Evolutionary conservation across 106 monocot species (phyloP).

Genomic region (Dendrobium huoshanense): DNA sequence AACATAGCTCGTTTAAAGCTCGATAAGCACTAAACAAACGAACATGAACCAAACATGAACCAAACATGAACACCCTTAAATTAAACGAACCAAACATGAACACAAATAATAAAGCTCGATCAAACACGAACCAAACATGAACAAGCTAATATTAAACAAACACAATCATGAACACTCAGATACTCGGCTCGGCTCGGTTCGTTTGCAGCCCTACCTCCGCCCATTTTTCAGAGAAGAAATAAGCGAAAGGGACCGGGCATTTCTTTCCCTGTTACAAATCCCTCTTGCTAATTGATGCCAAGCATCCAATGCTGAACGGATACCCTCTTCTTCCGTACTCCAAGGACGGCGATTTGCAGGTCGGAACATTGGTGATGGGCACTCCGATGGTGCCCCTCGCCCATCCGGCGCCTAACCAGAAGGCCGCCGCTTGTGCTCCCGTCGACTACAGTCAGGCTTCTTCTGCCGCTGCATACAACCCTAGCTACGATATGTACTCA

Average conservation of each 20-base stretch:
- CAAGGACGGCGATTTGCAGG: not conserved
- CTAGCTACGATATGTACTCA: not conserved
- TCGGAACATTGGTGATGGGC: conserved; percentile 6
- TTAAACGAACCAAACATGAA: no score
- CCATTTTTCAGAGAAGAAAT: not conserved
- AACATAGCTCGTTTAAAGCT: no score
- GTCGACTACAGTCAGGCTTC: not conserved
- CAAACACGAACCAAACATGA: no score
- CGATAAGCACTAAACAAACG: no score
- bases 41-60: no score
- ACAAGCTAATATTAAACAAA: no score
- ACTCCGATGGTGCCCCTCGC: conserved; percentile 1
- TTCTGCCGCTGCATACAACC: not conserved
- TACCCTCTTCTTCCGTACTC: not conserved
- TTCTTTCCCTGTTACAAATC: not conserved
- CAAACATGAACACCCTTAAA: no score
- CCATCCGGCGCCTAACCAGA: not conserved
- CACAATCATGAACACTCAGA: no score
- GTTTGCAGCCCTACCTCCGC: no score
- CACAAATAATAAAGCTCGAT: no score
- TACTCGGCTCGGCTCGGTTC: no score
- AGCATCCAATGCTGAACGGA: not conserved
- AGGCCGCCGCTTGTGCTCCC: not conserved
- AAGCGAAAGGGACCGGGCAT: not conserved
- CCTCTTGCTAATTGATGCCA: not conserved